A percentile compares a stretch with the other conserved stretches of the same genome.
phyloP scores from a whole-genome alignment of 345 rosid species.

The Murraya koenigii region DNA sequence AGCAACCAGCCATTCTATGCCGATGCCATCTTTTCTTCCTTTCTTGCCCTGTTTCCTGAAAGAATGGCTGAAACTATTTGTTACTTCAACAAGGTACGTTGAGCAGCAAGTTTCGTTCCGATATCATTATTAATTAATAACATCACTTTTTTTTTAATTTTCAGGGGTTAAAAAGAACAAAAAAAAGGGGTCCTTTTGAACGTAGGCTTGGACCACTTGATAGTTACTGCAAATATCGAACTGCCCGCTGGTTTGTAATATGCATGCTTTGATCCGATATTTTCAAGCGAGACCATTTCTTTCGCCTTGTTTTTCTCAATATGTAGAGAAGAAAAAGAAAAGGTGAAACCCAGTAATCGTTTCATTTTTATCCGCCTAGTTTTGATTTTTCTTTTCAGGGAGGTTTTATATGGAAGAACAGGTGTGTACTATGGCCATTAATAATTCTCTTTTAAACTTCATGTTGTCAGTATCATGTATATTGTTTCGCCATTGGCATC shows the following conservation, averaged over 20 bases:
- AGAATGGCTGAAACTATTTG: conserved; percentile 7
- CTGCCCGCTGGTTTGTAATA: neutral
- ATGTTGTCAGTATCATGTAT: too few relatives aligned
- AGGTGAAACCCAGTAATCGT: neutral
- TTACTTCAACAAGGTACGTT: conserved; percentile 6
- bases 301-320: conserved; percentile 31
- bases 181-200: neutral
- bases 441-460: too few relatives aligned
- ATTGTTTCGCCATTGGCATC: neutral
- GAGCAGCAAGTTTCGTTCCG: too few relatives aligned
- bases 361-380: neutral
- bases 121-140: too few relatives aligned
- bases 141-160: too few relatives aligned
- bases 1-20: neutral
- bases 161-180: neutral
- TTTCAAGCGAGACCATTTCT: conserved; percentile 23
- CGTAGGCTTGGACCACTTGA: neutral
- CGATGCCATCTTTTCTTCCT: neutral
- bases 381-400: conserved; percentile 21
- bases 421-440: neutral
- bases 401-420: conserved; percentile 28
- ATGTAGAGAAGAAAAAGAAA: neutral
- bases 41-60: neutral
- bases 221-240: neutral
- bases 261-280: conserved; percentile 2